Evolutionary conservation across 305 asterid species (phyloP).

Genomic region (Solanum hybrid): DNA sequence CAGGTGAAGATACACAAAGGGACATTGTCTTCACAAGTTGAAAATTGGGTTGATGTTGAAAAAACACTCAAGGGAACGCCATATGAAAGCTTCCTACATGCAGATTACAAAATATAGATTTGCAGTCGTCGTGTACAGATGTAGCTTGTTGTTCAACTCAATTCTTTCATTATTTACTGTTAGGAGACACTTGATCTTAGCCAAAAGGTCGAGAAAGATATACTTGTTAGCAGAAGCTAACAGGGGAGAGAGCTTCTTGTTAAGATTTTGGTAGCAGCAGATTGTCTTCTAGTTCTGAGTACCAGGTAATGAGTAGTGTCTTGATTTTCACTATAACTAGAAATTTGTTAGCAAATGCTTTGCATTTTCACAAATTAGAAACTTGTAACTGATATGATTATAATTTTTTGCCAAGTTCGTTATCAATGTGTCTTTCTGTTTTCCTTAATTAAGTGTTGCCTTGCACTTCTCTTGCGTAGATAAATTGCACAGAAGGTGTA

Average conservation of each 20-base stretch:
- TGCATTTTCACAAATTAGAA: not conserved
- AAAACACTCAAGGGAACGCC: constrained; percentile 68
- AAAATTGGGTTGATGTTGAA: constrained; percentile 73
- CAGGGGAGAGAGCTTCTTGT: constrained; percentile 18
- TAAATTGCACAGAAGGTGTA: not conserved
- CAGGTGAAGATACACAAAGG: constrained; percentile 95
- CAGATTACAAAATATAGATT: constrained; percentile 49
- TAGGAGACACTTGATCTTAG: constrained; percentile 9
- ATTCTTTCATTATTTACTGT: constrained; percentile 37
- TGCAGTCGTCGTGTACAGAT: constrained; percentile 1
- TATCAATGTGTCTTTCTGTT: not conserved
- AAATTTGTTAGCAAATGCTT: not conserved
- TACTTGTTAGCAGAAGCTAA: constrained; percentile 28
- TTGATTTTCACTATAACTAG: not conserved
- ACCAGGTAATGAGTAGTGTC: constrained; percentile 1
- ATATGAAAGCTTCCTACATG: constrained; percentile 50
- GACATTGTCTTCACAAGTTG: constrained; percentile 64
- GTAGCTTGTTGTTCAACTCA: constrained; percentile 30
- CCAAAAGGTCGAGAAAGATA: constrained; percentile 20
- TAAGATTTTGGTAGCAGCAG: constrained; percentile 28
- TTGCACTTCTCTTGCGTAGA: not conserved
- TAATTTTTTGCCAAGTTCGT: not conserved
- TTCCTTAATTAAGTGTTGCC: not conserved
- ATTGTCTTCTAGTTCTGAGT: not conserved
- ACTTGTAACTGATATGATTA: not conserved